A percentile compares a stretch with the other conserved stretches of the same genome.
Evolutionary conservation across 176 grass and related monocot species (phyloP).

Genomic region (Carex parvula): DNA sequence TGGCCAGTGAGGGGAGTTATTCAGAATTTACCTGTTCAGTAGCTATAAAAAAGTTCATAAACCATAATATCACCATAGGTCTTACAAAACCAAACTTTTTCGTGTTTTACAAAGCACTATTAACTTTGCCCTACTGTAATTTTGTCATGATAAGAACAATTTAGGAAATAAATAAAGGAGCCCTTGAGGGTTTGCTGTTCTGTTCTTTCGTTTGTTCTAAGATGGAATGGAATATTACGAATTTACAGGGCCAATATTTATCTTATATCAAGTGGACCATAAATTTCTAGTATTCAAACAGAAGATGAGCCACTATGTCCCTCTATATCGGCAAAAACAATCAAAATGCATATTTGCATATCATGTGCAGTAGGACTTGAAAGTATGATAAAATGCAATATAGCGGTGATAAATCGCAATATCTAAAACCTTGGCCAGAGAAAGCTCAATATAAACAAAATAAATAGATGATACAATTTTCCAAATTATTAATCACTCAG

Average conservation of each 20-base stretch:
- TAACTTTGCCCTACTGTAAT: too few relatives aligned
- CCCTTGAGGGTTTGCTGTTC: background rate
- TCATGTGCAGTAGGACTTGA: background rate
- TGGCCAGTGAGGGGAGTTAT: background rate
- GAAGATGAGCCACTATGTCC: background rate
- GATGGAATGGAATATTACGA: background rate
- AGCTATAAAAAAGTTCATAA: background rate
- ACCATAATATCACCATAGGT: background rate
- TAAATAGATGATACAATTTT: constrained; percentile 18
- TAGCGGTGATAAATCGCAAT: background rate
- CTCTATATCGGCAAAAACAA: background rate
- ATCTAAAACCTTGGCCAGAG: background rate
- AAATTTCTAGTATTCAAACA: background rate
- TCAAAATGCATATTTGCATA: background rate
- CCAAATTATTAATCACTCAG: background rate
- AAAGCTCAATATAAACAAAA: constrained; percentile 6
- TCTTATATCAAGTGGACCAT: background rate
- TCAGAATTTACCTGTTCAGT: background rate
- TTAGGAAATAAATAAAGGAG: background rate
- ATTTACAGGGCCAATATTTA: background rate
- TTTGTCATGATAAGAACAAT: background rate
- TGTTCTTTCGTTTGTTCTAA: background rate
- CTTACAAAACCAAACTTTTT: background rate
- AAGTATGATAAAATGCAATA: background rate
- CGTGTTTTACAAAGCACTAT: background rate